Percentiles rank a stretch among this genome's conserved stretches.
phyloP scores from a whole-genome alignment of 2,329 filamentous ascomycete genomes.

The Zymoseptoria ardabiliae region DNA sequence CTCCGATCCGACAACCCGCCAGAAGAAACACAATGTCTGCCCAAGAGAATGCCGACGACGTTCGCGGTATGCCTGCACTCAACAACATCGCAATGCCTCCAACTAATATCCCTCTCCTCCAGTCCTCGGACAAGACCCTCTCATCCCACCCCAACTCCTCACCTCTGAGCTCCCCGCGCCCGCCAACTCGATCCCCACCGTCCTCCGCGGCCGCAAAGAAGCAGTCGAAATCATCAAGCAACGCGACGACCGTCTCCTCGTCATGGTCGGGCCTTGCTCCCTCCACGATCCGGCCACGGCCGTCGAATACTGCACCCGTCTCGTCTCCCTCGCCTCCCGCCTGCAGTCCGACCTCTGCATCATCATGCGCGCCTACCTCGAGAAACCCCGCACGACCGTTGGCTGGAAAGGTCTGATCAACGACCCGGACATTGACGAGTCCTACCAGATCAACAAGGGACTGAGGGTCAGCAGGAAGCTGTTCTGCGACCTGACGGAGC shows the following conservation, averaged over 20 bases:
- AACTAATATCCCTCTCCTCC: slow-evolving; percentile 10
- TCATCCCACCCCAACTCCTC: slow-evolving; percentile 83
- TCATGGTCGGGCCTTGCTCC: slow-evolving; percentile 92
- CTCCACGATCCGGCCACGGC: slow-evolving; percentile 89
- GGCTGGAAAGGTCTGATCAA: slow-evolving; percentile 99
- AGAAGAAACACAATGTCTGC: slow-evolving; percentile 10
- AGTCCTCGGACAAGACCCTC: slow-evolving; percentile 91
- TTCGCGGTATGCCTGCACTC: slow-evolving; percentile 39
- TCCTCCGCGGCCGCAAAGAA: slow-evolving; percentile 62
- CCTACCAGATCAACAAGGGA: slow-evolving; percentile 98
- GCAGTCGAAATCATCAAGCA: slow-evolving; percentile 70
- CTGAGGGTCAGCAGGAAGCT: slow-evolving; percentile 85
- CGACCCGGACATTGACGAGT: slow-evolving; percentile 94
- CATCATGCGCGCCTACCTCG: slow-evolving; percentile 97
- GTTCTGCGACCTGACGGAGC: slow-evolving; percentile 79
- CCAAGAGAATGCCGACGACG: slow-evolving; percentile 39
- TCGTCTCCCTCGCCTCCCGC: slow-evolving; percentile 71
- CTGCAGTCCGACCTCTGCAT: slow-evolving; percentile 78
- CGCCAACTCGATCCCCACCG: slow-evolving; percentile 55
- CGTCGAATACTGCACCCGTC: slow-evolving; percentile 75
- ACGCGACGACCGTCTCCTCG: slow-evolving; percentile 77
- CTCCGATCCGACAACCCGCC: not conserved
- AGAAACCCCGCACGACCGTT: slow-evolving; percentile 96
- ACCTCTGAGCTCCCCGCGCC: slow-evolving; percentile 71
- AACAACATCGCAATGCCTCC: slow-evolving; percentile 1